Base-by-base conservation (phyloP, 257 asterid genomes). In the Salvia rosmarinus region DNA sequence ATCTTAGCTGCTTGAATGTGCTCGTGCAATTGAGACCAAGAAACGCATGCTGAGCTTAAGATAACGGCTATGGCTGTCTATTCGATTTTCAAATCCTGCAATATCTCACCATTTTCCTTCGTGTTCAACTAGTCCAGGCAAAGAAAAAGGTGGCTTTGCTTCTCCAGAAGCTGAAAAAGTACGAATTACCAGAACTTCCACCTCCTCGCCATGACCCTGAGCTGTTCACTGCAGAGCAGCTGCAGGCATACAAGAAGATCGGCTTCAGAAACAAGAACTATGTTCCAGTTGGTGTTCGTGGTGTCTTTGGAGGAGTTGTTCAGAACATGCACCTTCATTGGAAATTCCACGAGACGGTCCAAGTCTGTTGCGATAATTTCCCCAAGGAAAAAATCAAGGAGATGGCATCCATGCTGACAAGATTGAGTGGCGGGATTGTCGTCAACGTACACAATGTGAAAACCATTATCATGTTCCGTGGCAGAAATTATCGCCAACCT, bases 341-440 rank as follows among this genome's bases (percentile, higher is more conserved):
- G 98, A 95, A 95, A 88, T 95, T 95, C 83, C 99, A 95, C 3
- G 97, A 95, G 79, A 95, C 99, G 0, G 97, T 95, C 67, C 98
- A 95, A 81, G 98, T 95, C 72, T 88, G 98, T 62, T 91, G 98
- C 37, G 97, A 91, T 78, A 91, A 91, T 78, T 95, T 89, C 67
- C 92, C 99, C 30, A 95, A 91, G 79, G 99, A 91, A 75, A 95
- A 86, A 70, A 91, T 91, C 42, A 95, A 87, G 86, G 98, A 91
- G 82, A 89, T 95, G 97, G 96, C 98, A 1, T 75, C 86, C 66
- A 89, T 95, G 96, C 80, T 91, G 16, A 95, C 98, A 43, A 90
- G 99, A 78, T 79, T 91, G 82, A 95, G 99, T 62, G 96, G 98
- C 44, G 99, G 97, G 64, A 81, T 95, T 12, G 98, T 90, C 47